phyloP scores from a whole-genome alignment of 768 basidiomycete species.

The Strobilomyces dryophilus region DNA sequence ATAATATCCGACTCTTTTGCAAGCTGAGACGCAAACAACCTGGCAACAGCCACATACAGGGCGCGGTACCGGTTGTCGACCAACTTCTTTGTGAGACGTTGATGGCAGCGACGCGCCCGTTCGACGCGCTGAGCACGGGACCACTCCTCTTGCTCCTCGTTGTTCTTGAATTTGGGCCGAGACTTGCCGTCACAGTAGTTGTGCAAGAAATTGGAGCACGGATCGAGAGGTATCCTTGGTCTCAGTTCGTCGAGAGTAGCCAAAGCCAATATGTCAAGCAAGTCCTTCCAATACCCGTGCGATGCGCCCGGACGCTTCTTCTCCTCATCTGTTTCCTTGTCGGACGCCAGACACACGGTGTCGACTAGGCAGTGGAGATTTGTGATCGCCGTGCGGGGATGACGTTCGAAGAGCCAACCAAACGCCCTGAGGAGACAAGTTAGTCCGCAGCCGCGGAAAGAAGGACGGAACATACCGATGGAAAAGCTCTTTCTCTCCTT shows the following conservation, averaged over 20 bases:
- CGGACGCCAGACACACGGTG: too few species aligned
- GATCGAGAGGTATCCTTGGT: background rate
- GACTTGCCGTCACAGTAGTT: slow-evolving; percentile 14
- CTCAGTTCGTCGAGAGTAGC: slow-evolving; percentile 50
- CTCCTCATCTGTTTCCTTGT: slow-evolving; percentile 1
- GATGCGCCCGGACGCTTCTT: slow-evolving; percentile 13
- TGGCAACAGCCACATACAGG: slow-evolving; percentile 58
- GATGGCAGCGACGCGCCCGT: slow-evolving; percentile 24
- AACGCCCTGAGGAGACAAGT: slow-evolving; percentile 37
- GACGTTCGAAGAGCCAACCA: slow-evolving; percentile 65
- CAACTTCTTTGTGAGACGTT: slow-evolving; percentile 41
- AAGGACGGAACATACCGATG: slow-evolving; percentile 39
- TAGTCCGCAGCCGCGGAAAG: too few species aligned
- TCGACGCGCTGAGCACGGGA: slow-evolving; percentile 16
- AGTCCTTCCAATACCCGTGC: slow-evolving; percentile 77
- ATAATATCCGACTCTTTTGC: slow-evolving; percentile 44
- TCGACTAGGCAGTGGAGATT: slow-evolving; percentile 55
- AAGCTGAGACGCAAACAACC: slow-evolving; percentile 54
- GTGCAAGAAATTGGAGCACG: slow-evolving; percentile 24
- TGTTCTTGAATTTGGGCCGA: slow-evolving; percentile 24
- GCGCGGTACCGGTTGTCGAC: slow-evolving; percentile 51
- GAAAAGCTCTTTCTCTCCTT: slow-evolving; percentile 55
- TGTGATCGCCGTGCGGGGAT: slow-evolving; percentile 63
- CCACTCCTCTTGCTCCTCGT: slow-evolving; percentile 25
- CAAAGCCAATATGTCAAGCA: slow-evolving; percentile 63